Evolutionary conservation across 2,329 filamentous ascomycete species (phyloP).

Genomic region (Aspergillus vadensis): DNA sequence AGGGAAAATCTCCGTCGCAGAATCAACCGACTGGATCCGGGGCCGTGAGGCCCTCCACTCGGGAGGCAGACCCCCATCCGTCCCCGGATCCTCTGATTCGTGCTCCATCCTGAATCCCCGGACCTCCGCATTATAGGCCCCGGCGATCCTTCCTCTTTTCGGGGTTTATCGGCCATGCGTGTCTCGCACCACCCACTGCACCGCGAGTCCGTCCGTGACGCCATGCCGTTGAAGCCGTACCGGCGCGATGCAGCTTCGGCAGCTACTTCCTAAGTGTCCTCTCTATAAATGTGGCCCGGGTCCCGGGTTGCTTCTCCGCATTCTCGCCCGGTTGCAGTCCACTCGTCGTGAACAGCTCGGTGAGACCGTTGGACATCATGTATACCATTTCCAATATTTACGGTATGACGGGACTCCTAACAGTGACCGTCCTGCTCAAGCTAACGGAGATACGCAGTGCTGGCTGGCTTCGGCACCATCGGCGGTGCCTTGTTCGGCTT

Average conservation of each 20-base stretch:
- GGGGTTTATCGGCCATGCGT: conserved; percentile 5
- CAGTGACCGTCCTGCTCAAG: neutral
- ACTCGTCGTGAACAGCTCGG: neutral
- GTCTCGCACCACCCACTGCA: conserved; percentile 17
- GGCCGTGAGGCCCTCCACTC: conserved; percentile 12
- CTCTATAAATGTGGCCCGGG: conserved; percentile 2
- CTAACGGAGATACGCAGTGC: conserved; percentile 33
- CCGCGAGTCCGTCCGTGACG: neutral
- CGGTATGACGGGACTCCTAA: conserved; percentile 4
- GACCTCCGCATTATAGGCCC: conserved; percentile 18
- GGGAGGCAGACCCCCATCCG: conserved; percentile 11
- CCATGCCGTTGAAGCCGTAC: neutral
- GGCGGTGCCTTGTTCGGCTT: conserved; percentile 61
- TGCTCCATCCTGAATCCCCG: conserved; percentile 14
- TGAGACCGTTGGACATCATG: conserved; percentile 17
- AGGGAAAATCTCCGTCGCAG: conserved; percentile 16
- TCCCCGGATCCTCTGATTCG: conserved; percentile 16
- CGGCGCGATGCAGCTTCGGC: conserved; percentile 3
- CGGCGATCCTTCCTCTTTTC: conserved; percentile 18
- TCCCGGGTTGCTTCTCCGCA: neutral
- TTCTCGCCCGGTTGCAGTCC: neutral
- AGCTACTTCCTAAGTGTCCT: neutral
- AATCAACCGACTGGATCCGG: conserved; percentile 21
- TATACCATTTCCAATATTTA: conserved; percentile 27
- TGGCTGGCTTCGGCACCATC: conserved; percentile 59